Base-by-base conservation (phyloP, 2,329 filamentous ascomycete species). In the Ophiostoma australiae region DNA sequence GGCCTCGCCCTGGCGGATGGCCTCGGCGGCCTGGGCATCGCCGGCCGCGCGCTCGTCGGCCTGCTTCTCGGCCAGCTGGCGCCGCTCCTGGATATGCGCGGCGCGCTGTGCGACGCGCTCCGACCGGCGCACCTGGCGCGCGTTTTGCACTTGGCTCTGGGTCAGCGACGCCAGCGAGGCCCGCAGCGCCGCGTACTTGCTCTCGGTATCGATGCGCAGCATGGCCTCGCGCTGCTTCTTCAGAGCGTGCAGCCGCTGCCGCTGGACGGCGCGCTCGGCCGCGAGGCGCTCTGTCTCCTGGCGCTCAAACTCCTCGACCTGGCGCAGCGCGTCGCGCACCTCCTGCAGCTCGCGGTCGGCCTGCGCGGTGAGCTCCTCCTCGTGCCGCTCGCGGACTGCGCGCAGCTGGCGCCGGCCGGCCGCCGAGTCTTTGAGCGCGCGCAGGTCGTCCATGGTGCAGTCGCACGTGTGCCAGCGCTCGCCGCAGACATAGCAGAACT, bases 401-500 rank as follows among this genome's bases (percentile, higher is more conserved):
- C 80, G 80, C 71, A 77, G 76, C 41, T 73, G 74, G 5, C 81
- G 79, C 13, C 82, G 78, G 8, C 67, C 73, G 2, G 73, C 77
- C 2, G 81, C 83, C 0, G 74, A 74, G 0, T 73, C 63, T 71
- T 86, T 85, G 52, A 84, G 72, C 1, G 71, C 75, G 3, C 70
- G 68, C 1, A 88, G 80, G 73, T 86, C 80, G 15, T 79, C 75
- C 78, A 83, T 81, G 1, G 80, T 83, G 77, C 92, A 95, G 1
- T 79, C 80, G 77, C 92, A 95, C 0, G 89, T 91, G 75, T 88
- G 86, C 93, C 92, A 96, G 70, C 83, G 84, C 33, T 81, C 78
- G 5, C 88, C 88, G 78, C 92, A 96, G 2, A 94, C 86, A 81
- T 94, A 95, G 82, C 93, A 96, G 79, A 96, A 96, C 76, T 95